These are phyloP conservation scores for Massarina eburnea DNA, from an alignment of 2,329 filamentous ascomycete species.

Conservation along the genomic window DNA sequence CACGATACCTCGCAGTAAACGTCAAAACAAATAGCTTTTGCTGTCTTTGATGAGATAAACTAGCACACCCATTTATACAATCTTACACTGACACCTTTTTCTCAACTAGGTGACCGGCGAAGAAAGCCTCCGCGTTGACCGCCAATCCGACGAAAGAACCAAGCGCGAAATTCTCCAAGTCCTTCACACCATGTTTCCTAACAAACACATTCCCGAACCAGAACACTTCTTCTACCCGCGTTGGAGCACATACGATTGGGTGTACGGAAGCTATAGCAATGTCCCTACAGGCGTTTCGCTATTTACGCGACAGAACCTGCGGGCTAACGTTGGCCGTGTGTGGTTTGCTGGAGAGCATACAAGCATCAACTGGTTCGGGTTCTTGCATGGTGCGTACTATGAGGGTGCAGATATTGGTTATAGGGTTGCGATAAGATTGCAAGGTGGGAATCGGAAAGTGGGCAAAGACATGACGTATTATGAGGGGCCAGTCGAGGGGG, in stretches of 20 bases:
- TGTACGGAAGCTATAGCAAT: slow-evolving; percentile 63
- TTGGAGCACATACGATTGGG: slow-evolving; percentile 52
- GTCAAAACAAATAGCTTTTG: too few species aligned
- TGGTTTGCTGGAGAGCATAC: slow-evolving; percentile 66
- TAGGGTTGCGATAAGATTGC: slow-evolving; percentile 2
- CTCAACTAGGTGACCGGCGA: too few species aligned
- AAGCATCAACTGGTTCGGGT: slow-evolving; percentile 62
- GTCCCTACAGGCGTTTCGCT: slow-evolving; percentile 63
- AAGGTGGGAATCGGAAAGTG: background rate
- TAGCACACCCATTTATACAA: too few species aligned
- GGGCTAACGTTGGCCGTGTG: slow-evolving; percentile 59
- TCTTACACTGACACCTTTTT: too few species aligned
- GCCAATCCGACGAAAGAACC: slow-evolving; percentile 57
- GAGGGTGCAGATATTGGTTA: slow-evolving; percentile 8
- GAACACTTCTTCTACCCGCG: slow-evolving; percentile 60
- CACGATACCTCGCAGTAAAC: too few species aligned
- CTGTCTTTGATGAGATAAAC: too few species aligned
- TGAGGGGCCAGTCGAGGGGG: background rate
- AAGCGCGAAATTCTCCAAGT: slow-evolving; percentile 56
- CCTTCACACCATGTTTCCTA: slow-evolving; percentile 60
- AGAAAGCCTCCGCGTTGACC: slow-evolving; percentile 57
- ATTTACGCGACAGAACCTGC: slow-evolving; percentile 64
- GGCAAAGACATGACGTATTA: slow-evolving; percentile 1
- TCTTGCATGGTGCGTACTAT: slow-evolving; percentile 50
- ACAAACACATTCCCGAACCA: slow-evolving; percentile 55